phyloP scores from a whole-genome alignment of 176 grass and related monocot species.

The Hyparrhenia diplandra region DNA sequence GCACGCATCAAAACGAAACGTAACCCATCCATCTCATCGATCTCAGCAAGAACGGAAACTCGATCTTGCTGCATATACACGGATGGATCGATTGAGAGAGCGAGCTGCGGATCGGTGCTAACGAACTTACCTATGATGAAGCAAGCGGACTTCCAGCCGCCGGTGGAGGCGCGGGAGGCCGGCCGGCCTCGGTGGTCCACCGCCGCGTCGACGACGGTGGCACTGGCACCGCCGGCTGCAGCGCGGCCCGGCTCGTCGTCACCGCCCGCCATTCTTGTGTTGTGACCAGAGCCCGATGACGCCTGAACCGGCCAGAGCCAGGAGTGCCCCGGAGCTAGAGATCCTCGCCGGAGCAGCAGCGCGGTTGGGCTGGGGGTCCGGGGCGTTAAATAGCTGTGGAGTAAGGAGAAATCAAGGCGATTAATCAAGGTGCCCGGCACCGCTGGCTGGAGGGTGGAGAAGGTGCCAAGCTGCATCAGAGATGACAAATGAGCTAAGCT shows the following conservation, averaged over 20 bases:
- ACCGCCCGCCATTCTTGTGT: not conserved
- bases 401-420: no score
- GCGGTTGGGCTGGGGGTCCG: not conserved
- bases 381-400: not conserved
- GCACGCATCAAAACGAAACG: not conserved
- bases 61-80: no score
- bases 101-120: not conserved
- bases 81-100: no score
- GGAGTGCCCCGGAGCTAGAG: not conserved
- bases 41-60: not conserved
- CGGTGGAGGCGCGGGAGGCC: slow-evolving; percentile 29
- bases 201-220: not conserved
- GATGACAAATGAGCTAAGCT: not conserved
- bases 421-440: not conserved
- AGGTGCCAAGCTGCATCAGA: no score
- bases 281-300: not conserved
- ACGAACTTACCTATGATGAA: slow-evolving; percentile 64
- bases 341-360: not conserved
- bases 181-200: slow-evolving; percentile 54
- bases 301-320: not conserved
- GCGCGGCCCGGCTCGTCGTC: not conserved
- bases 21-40: not conserved
- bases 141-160: slow-evolving; percentile 43
- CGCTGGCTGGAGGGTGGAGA: not conserved
- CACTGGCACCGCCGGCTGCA: not conserved